Evolutionary conservation across 2,329 filamentous ascomycete species (phyloP), one percentile per base, ranked within the genome.

Genomic region (Dothidotthia symphoricarpi): DNA sequence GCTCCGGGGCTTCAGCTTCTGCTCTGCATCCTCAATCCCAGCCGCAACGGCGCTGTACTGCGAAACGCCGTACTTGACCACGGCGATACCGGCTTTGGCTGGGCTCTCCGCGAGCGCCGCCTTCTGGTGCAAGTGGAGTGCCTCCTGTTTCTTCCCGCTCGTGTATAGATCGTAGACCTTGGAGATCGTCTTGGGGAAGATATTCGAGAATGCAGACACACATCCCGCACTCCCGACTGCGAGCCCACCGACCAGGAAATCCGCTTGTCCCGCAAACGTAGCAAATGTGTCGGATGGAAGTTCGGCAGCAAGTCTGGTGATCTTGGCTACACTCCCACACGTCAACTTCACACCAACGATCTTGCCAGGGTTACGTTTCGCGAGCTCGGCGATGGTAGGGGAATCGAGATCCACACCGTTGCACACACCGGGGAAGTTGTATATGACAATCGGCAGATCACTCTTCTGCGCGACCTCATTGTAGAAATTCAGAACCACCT

Each of bases 261-360:
- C 85, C 2, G 78, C 80, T 67, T 88, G 84, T 0, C 86, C 86
- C 1, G 83, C 84, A 53, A 80, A 88, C 1, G 81, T 77, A 1
- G 82, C 77, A 56, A 89, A 89, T 9, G 73, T 63, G 2, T 76
- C 71, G 0, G 75, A 63, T 0, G 73, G 63, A 41, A 76, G 67
- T 16, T 67, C 64, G 2, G 75, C 72, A 0, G 74, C 71, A 3
- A 88, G 73, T 7, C 84, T 73, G 3, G 80, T 79, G 32, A 88
- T 75, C 66, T 88, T 88, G 41, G 81, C 84, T 22, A 86, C 85
- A 50, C 80, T 82, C n/a, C 83, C 84, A 56, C 84, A 87, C 2
- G 83, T 87, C 38, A 86, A 69, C 69, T 87, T 87, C 35, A 82
- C 79, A 19, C 82, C 83, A 34, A 85, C 78, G 49, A 87, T 83